Conservation (phyloP, 108 stramenopile species). For the Discostella stelligeroides region DNA sequence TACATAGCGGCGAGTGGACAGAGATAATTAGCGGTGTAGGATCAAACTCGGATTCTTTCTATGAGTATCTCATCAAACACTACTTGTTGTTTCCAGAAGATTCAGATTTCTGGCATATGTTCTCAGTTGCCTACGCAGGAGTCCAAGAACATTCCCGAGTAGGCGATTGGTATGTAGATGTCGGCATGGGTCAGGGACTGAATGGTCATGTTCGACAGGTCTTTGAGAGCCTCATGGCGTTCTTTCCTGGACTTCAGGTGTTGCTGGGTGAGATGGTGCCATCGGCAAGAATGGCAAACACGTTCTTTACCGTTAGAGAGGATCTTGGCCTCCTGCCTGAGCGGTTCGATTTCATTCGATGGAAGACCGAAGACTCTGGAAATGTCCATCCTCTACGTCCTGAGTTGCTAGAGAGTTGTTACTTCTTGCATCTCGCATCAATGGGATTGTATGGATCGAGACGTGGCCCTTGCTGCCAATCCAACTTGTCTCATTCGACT, state of each 20-base stretch:
- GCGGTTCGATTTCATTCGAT: conserved; percentile 76
- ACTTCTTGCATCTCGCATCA: conserved; percentile 80
- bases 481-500: conserved; percentile 19
- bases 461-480: conserved; percentile 29
- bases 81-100: conserved; percentile 87
- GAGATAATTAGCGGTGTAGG: conserved; percentile 91
- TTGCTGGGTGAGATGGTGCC: conserved; percentile 80
- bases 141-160: conserved; percentile 64
- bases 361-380: conserved; percentile 63
- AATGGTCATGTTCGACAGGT: conserved; percentile 42
- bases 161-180: conserved; percentile 93
- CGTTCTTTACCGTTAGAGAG: conserved; percentile 78
- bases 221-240: conserved; percentile 93
- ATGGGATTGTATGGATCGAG: conserved; percentile 52
- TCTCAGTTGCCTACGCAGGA: conserved; percentile 68
- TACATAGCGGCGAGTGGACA: conserved; percentile 82
- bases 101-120: conserved; percentile 85
- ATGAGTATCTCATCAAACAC: conserved; percentile 84
- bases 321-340: conserved; percentile 87
- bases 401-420: conserved; percentile 90
- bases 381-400: conserved; percentile 85
- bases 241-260: conserved; percentile 94
- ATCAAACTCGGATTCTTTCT: conserved; percentile 92
- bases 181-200: conserved; percentile 76
- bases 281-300: conserved; percentile 79